Evolutionary conservation across 1,284 basidiomycete genomes (phyloP).

Genomic region (Mrakiaceae sp.): DNA sequence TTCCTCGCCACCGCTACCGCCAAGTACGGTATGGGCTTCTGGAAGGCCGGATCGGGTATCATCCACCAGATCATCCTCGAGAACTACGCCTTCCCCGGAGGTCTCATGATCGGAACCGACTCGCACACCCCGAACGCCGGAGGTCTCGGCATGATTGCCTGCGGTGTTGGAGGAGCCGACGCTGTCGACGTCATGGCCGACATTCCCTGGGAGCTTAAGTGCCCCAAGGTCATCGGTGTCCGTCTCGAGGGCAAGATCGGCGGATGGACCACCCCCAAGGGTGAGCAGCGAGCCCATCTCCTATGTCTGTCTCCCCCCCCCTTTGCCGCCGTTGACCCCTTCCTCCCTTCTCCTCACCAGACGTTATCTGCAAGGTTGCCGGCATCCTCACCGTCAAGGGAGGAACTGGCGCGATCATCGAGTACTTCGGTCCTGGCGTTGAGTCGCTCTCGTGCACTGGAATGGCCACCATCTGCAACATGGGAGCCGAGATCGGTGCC

Average conservation of each 20-base stretch:
- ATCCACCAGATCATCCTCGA: conserved; percentile 96
- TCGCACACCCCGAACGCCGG: conserved; percentile 99
- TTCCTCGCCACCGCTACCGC: conserved; percentile 96
- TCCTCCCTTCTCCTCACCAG: conserved; percentile 34
- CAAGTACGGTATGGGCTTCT: conserved; percentile 99
- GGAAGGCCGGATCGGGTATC: conserved; percentile 98
- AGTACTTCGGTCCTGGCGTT: conserved; percentile 88
- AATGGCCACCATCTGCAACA: conserved; percentile 71
- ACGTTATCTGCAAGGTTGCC: conserved; percentile 94
- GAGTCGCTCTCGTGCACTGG: conserved; percentile 95
- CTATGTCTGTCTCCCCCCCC: background rate
- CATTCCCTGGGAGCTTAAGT: conserved; percentile 98
- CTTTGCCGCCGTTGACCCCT: background rate
- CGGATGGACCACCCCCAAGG: conserved; percentile 98
- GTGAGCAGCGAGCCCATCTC: conserved; percentile 35
- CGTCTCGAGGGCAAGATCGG: conserved; percentile 88
- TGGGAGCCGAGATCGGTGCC: conserved; percentile 99
- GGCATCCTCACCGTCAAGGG: conserved; percentile 97
- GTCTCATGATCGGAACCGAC: conserved; percentile 99
- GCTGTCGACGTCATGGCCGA: conserved; percentile 98
- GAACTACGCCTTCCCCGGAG: conserved; percentile 98
- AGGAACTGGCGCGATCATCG: conserved; percentile 92
- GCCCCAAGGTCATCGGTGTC: conserved; percentile 97
- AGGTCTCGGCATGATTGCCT: conserved; percentile 97
- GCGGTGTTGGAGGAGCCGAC: conserved; percentile 98